These are phyloP conservation scores for Musa itinerans DNA, from an alignment of 176 grass and related monocot species.

Conservation along the genomic window DNA sequence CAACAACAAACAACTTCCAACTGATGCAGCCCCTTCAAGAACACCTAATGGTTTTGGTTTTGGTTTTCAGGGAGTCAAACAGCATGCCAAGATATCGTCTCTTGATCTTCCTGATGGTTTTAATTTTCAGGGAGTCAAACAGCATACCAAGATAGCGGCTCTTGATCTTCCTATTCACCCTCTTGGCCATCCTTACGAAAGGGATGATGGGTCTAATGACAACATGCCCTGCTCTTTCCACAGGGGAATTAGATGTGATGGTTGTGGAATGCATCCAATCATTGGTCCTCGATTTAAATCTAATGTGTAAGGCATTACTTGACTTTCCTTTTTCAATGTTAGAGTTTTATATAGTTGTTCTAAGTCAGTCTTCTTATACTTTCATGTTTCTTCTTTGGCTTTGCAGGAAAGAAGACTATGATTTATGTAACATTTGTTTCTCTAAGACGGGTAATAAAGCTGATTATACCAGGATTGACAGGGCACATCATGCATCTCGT, in stretches of 20 bases:
- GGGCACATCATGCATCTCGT: not conserved
- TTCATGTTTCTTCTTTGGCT: conserved; percentile 16
- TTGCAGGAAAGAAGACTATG: conserved; percentile 81
- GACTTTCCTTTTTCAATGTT: not conserved
- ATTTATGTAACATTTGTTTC: conserved; percentile 80
- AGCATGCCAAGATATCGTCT: not conserved
- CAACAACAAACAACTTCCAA: conserved; percentile 1
- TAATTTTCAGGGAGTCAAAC: not conserved
- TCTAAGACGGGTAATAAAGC: conserved; percentile 37
- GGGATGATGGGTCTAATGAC: conserved; percentile 24
- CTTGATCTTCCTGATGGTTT: not conserved
- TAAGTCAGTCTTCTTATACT: not conserved
- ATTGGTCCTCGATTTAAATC: conserved; percentile 76
- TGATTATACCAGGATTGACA: conserved; percentile 20
- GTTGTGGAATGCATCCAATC: conserved; percentile 77
- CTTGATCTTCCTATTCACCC: conserved; percentile 24
- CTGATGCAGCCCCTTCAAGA: not conserved
- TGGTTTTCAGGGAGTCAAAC: not conserved
- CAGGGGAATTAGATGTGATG: conserved; percentile 57
- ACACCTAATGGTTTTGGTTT: not conserved
- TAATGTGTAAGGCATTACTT: conserved; percentile 49
- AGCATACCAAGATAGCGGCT: not conserved
- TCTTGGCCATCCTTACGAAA: conserved; percentile 28
- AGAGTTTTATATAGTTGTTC: not conserved
- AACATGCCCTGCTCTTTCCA: conserved; percentile 23